Evolutionary conservation across 1,284 basidiomycete genomes (phyloP).

Genomic region (Cutaneotrichosporon cyanovorans): DNA sequence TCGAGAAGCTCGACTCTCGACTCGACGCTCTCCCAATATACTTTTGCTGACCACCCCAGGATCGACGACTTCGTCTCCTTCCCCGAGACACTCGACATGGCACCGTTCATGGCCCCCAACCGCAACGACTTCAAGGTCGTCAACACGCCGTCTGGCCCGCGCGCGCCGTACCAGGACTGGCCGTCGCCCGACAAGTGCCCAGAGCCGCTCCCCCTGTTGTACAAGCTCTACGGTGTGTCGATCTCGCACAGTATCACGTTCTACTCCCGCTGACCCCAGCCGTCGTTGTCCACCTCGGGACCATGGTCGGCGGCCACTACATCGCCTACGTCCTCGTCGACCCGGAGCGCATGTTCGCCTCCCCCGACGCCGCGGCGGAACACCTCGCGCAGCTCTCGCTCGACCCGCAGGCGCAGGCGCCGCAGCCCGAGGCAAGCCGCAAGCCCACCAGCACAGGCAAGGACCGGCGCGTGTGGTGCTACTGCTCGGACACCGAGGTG

Average conservation of each 20-base stretch:
- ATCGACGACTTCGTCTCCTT: conserved; percentile 80
- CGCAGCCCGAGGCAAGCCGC: too few species aligned
- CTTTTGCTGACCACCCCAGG: conserved; percentile 53
- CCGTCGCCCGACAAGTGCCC: conserved; percentile 36
- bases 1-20: neutral
- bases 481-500: conserved; percentile 70
- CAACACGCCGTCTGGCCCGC: conserved; percentile 23
- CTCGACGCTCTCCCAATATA: neutral
- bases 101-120: conserved; percentile 75
- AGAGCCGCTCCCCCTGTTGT: conserved; percentile 33
- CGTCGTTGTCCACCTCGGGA: conserved; percentile 81
- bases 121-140: conserved; percentile 42
- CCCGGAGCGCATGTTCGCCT: conserved; percentile 31
- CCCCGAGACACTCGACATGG: conserved; percentile 73
- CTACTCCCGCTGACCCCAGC: conserved; percentile 51
- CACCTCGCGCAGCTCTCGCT: conserved; percentile 1
- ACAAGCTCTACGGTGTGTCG: conserved; percentile 40
- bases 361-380: conserved; percentile 3
- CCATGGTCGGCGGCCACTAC: conserved; percentile 81
- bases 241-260: too few species aligned
- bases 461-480: conserved; percentile 70
- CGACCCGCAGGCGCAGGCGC: neutral
- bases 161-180: conserved; percentile 44
- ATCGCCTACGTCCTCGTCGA: conserved; percentile 56
- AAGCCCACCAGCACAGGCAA: neutral